phyloP scores from a whole-genome alignment of 441 rosid genomes.

The Adansonia rubrostipa region DNA sequence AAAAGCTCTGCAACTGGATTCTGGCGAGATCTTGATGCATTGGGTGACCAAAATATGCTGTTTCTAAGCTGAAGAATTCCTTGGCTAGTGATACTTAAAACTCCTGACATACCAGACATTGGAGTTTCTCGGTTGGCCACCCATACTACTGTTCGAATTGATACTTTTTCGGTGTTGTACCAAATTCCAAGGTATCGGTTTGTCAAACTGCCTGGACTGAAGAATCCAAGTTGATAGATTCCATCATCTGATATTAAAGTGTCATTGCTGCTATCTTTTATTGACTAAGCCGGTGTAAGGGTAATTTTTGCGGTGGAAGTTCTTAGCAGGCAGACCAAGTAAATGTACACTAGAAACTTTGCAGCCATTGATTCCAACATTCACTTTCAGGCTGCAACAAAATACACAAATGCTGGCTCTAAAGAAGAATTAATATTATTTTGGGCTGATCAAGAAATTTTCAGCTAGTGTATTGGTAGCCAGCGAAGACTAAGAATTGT shows the following conservation, averaged over 20 bases:
- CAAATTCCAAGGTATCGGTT: slow-evolving; percentile 38
- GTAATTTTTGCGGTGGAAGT: background rate
- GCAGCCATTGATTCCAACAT: slow-evolving; percentile 15
- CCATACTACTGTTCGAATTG: slow-evolving; percentile 33
- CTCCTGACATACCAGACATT: slow-evolving; percentile 25
- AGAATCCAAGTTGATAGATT: slow-evolving; percentile 34
- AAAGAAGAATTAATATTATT: background rate
- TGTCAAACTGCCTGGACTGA: slow-evolving; percentile 28
- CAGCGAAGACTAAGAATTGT: too few species aligned
- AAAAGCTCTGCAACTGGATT: slow-evolving; percentile 41
- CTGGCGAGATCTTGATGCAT: background rate
- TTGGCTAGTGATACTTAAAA: slow-evolving; percentile 22
- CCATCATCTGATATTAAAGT: slow-evolving; percentile 27
- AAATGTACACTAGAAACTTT: slow-evolving; percentile 4
- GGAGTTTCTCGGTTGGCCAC: slow-evolving; percentile 39
- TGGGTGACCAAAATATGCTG: slow-evolving; percentile 31
- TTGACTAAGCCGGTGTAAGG: slow-evolving; percentile 21
- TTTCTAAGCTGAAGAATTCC: slow-evolving; percentile 24
- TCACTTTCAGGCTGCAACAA: background rate
- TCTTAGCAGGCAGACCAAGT: background rate
- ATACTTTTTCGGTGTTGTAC: slow-evolving; percentile 13
- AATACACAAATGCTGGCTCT: background rate
- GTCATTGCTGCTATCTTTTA: slow-evolving; percentile 26
- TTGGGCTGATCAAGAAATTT: too few species aligned
- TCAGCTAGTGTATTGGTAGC: too few species aligned